Conservation (phyloP, 441 rosid genomes). For the Syzygium syzygioides region DNA sequence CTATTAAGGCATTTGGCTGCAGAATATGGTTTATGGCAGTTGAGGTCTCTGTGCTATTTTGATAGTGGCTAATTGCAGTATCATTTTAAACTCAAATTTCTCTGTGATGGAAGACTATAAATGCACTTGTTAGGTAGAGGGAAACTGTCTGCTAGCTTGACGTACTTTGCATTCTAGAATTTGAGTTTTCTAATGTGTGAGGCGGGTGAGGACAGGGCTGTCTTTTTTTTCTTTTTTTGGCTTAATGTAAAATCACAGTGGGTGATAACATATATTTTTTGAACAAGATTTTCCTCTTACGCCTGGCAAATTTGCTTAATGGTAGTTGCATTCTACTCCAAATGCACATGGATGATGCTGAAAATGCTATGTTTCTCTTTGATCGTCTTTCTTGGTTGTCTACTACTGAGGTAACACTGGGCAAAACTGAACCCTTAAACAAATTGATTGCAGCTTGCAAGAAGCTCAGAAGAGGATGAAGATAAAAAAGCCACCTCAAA, state of each 20-base stretch:
- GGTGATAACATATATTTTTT: not conserved
- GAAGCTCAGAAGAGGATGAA: conserved; percentile 97
- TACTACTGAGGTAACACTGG: not conserved
- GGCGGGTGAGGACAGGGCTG: not conserved
- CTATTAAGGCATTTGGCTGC: not conserved
- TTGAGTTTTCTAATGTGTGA: not conserved
- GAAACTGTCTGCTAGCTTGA: not conserved
- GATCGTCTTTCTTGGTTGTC: not conserved
- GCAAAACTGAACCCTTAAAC: not conserved
- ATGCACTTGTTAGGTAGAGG: not conserved
- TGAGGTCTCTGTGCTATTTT: not conserved
- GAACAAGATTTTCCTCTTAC: not conserved
- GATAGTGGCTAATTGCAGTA: not conserved
- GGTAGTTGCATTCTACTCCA: not conserved
- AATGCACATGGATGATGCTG: not conserved
- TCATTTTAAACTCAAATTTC: not conserved
- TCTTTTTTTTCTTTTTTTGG: not conserved
- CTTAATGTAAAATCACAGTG: not conserved
- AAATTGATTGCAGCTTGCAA: conserved; percentile 58
- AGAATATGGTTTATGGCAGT: not conserved
- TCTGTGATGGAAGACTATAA: not conserved
- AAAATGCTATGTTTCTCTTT: not conserved
- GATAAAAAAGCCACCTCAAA: conserved; percentile 89
- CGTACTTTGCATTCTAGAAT: not conserved
- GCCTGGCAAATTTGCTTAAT: not conserved